A percentile compares a stretch with the other conserved stretches of the same genome.
Conservation (phyloP, 2,329 filamentous ascomycete genomes). For the Xylariaceae sp. region DNA sequence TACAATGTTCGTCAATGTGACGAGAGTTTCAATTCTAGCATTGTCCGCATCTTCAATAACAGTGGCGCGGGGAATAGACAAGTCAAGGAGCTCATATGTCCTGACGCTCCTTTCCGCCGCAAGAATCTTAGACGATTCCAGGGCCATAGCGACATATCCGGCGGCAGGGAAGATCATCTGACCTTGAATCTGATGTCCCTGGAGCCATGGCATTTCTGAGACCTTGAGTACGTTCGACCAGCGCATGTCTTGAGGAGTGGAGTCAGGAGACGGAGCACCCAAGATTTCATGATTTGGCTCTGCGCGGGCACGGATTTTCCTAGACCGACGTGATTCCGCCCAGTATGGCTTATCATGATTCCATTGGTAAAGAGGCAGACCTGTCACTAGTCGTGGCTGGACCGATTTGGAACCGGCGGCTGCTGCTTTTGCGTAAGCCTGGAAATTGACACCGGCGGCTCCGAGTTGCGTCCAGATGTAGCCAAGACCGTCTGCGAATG, state of each 20-base stretch:
- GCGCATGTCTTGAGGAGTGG: conserved; percentile 5
- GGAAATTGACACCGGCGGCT: conserved; percentile 6
- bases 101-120: not conserved
- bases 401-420: not conserved
- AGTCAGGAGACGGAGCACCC: conserved; percentile 2
- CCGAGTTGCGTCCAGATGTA: conserved; percentile 13
- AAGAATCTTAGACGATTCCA: conserved; percentile 8
- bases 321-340: conserved; percentile 12
- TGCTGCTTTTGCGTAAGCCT: not conserved
- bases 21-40: conserved; percentile 12
- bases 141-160: conserved; percentile 18
- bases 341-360: conserved; percentile 12
- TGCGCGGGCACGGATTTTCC: not conserved
- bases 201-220: conserved; percentile 16
- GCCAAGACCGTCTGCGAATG: conserved; percentile 15
- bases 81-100: conserved; percentile 17
- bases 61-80: conserved; percentile 17
- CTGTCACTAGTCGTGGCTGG: conserved; percentile 6
- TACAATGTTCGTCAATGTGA: conserved; percentile 8
- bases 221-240: conserved; percentile 18
- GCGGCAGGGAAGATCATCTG: conserved; percentile 21
- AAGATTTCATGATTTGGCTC: conserved; percentile 10
- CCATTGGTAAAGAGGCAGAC: conserved; percentile 18
- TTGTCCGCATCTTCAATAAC: conserved; percentile 6
- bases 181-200: conserved; percentile 20